These are phyloP conservation scores for Cryptococcus jaspeensis DNA, from an alignment of 1,284 basidiomycete species.

Conservation along the genomic window DNA sequence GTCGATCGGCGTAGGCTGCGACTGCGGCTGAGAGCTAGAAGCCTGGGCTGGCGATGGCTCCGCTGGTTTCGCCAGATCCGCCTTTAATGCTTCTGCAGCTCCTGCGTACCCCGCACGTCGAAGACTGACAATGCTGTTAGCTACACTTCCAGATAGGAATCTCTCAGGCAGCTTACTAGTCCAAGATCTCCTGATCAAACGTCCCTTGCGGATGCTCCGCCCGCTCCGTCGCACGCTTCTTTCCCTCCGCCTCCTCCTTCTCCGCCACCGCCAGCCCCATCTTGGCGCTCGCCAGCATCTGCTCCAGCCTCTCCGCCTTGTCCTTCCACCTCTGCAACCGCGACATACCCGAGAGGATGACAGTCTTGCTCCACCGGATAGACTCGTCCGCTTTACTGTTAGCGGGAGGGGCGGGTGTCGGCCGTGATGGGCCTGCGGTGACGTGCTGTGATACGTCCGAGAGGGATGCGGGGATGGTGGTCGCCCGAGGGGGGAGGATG, in stretches of 20 bases:
- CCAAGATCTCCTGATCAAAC: slow-evolving; percentile 11
- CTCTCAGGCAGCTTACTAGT: slow-evolving; percentile 11
- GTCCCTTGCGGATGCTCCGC: slow-evolving; percentile 4
- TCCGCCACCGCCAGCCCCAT: slow-evolving; percentile 7
- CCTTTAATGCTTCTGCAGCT: slow-evolving; percentile 4
- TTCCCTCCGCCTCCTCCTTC: slow-evolving; percentile 12
- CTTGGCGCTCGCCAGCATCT: slow-evolving; percentile 11
- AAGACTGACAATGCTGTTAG: slow-evolving; percentile 8
- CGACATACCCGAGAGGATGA: slow-evolving; percentile 6
- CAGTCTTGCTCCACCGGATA: not conserved
- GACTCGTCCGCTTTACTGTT: not conserved
- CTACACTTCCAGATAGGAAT: not conserved
- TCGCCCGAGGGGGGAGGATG: slow-evolving; percentile 10
- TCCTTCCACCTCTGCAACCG: slow-evolving; percentile 6
- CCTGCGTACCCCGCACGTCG: slow-evolving; percentile 11
- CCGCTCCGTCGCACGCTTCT: not conserved
- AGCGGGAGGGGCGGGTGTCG: not conserved
- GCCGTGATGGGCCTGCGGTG: not conserved
- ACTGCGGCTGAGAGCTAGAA: not conserved
- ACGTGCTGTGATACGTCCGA: slow-evolving; percentile 6
- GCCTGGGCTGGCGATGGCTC: too few species aligned
- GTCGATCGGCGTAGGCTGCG: not conserved
- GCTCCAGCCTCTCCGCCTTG: slow-evolving; percentile 8
- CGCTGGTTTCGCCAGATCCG: not conserved
- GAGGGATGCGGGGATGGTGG: slow-evolving; percentile 10